These are phyloP conservation scores for Huiozyma naganishii DNA, from an alignment of 805 yeast species.

Conservation along the genomic window DNA sequence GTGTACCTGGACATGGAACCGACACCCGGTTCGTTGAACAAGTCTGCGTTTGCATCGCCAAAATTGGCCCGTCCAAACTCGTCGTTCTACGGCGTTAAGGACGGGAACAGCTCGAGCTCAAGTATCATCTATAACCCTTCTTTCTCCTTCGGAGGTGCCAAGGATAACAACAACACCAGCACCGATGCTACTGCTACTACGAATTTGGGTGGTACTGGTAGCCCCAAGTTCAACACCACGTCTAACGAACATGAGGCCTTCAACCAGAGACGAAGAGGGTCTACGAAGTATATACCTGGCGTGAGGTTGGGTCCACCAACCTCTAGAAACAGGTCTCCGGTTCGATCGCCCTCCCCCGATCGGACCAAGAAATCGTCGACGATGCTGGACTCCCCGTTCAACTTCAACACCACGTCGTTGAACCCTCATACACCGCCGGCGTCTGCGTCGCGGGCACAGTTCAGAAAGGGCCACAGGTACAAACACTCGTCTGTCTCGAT, in stretches of 20 bases:
- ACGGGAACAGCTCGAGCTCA: conserved; percentile 27
- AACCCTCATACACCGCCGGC: conserved; percentile 11
- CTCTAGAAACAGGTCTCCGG: conserved; percentile 20
- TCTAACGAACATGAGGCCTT: background rate
- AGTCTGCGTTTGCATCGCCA: conserved; percentile 15
- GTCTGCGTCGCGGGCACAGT: conserved; percentile 40
- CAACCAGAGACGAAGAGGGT: conserved; percentile 12
- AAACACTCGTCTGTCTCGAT: conserved; percentile 94
- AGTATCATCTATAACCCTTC: conserved; percentile 23
- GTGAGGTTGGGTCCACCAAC: conserved; percentile 25
- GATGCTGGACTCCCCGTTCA: conserved; percentile 21
- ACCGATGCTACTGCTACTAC: background rate
- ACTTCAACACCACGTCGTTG: conserved; percentile 13
- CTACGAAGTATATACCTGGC: conserved; percentile 24
- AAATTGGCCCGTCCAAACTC: conserved; percentile 11
- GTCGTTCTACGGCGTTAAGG: conserved; percentile 19
- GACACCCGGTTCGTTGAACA: background rate
- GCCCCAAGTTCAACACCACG: background rate
- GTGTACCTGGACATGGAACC: background rate
- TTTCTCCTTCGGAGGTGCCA: conserved; percentile 24
- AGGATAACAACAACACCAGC: background rate
- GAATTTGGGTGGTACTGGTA: background rate
- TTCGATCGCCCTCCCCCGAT: conserved; percentile 22
- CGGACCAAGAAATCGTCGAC: conserved; percentile 14
- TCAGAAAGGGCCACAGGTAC: conserved; percentile 88